Evolutionary conservation across 768 basidiomycete genomes (phyloP), one percentile per base, ranked within the genome.

Genomic region (Piloderma croceum): DNA sequence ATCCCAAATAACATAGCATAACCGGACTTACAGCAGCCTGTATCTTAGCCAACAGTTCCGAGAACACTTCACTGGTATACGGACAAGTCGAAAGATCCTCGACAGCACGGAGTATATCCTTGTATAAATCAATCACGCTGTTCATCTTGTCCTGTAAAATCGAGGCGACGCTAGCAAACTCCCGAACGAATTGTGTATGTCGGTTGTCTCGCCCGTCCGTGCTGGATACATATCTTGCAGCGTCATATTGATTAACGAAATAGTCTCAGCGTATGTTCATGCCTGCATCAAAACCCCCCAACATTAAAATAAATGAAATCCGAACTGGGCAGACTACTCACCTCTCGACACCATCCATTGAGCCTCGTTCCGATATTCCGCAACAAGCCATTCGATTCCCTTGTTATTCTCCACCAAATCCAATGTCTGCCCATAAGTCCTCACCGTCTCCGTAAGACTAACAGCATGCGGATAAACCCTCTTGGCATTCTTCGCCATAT

Each of bases 401-500:
- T n/a, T n/a, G n/a, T n/a, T n/a, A n/a, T n/a, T n/a, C n/a, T n/a
- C n/a, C n/a, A n/a, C n/a, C n/a, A n/a, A n/a, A n/a, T n/a, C n/a
- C n/a, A n/a, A n/a, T n/a, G n/a, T n/a, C n/a, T n/a, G n/a, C n/a
- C n/a, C n/a, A n/a, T 99, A 98, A 21, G 91, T 97, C 58, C 93
- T 71, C 15, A 98, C 91, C 0, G 92, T 94, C 70, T 99, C 96
- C 94, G 98, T 98, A 61, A 91, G 63, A 54, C 89, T 91, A 50
- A 98, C 94, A 3, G 96, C 96, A 68, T 96, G 92, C 0, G 93
- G 93, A 59, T 99, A 99, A 45, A 98, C 93, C 51, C 91, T 70
- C 71, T 96, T 97, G 45, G 96, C 96, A 52, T 99, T 94, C 69
- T 97, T 99, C 24, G 96, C 96, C 78, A 96, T 86, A 59, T 93